A percentile compares a stretch with the other conserved stretches of the same genome.
These are phyloP conservation scores for Coemansia sp. DNA, from an alignment of 192 early-diverging fungal genomes.

Conservation along the genomic window DNA sequence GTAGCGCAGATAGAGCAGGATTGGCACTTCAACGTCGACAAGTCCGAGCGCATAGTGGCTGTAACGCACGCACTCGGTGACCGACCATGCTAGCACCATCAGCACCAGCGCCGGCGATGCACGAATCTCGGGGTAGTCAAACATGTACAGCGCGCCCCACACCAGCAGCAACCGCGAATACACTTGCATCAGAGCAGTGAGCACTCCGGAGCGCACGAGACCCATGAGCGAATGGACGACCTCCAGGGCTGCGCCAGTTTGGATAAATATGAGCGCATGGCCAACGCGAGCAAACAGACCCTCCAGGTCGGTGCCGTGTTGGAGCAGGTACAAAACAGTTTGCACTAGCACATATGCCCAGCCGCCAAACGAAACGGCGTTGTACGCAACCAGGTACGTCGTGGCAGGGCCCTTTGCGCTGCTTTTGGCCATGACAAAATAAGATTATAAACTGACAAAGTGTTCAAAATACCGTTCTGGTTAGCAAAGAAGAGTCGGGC, in stretches of 20 bases:
- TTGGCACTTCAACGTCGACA: constrained; percentile 49
- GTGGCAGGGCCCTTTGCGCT: constrained; percentile 26
- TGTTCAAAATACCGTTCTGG: no score
- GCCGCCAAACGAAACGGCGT: constrained; percentile 71
- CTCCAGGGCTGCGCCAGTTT: constrained; percentile 82
- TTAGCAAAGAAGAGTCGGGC: no score
- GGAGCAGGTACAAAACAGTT: constrained; percentile 53
- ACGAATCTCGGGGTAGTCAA: constrained; percentile 66
- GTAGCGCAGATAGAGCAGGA: constrained; percentile 61
- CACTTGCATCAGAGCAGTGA: constrained; percentile 83
- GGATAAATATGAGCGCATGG: constrained; percentile 62
- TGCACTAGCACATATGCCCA: constrained; percentile 73
- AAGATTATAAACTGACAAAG: no score
- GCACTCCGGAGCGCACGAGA: constrained; percentile 73
- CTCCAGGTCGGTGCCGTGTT: constrained; percentile 53
- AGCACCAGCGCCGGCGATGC: constrained; percentile 64
- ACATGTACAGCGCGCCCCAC: constrained; percentile 71
- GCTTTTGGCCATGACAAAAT: constrained; percentile 26
- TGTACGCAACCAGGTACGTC: constrained; percentile 81
- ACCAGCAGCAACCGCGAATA: constrained; percentile 79
- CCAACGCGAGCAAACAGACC: constrained; percentile 64
- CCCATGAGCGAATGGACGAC: constrained; percentile 59
- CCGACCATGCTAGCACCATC: constrained; percentile 86
- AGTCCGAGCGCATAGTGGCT: constrained; percentile 81
- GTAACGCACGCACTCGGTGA: constrained; percentile 91